A percentile compares a stretch with the other conserved stretches of the same genome.
Conservation (phyloP, 345 rosid species). For the Microthlaspi erraticum region DNA sequence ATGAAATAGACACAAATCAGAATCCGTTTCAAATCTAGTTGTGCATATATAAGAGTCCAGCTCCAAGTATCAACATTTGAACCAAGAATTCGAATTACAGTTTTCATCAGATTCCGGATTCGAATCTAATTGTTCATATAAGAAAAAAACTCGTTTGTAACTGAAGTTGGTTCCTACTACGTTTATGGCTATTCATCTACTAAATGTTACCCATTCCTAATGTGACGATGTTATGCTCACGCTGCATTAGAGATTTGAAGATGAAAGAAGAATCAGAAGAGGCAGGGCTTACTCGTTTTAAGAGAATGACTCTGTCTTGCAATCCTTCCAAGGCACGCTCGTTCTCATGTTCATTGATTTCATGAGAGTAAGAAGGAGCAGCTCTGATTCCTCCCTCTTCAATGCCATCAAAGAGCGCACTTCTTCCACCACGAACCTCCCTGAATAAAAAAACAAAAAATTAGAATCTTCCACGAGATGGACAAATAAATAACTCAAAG, state of each 20-base stretch:
- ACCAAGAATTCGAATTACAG: not conserved
- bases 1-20: constrained; percentile 18
- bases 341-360: constrained; percentile 91
- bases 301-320: constrained; percentile 85
- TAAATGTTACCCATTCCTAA: not conserved
- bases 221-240: not conserved
- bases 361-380: constrained; percentile 80
- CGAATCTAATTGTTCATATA: too few species aligned
- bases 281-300: constrained; percentile 73
- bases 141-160: too few species aligned
- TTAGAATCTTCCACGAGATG: not conserved
- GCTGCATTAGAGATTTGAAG: not conserved
- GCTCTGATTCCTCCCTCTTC: constrained; percentile 98
- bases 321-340: constrained; percentile 92
- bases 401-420: constrained; percentile 84
- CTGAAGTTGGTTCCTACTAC: not conserved
- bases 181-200: not conserved
- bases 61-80: not conserved
- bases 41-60: constrained; percentile 1
- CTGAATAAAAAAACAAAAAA: constrained; percentile 43
- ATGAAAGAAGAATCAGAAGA: constrained; percentile 1
- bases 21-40: not conserved
- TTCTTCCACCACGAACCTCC: constrained; percentile 73
- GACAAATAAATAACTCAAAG: not conserved
- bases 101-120: not conserved